Evolutionary conservation across 2,329 filamentous ascomycete species (phyloP).

Genomic region (Curvularia eragrostidis): DNA sequence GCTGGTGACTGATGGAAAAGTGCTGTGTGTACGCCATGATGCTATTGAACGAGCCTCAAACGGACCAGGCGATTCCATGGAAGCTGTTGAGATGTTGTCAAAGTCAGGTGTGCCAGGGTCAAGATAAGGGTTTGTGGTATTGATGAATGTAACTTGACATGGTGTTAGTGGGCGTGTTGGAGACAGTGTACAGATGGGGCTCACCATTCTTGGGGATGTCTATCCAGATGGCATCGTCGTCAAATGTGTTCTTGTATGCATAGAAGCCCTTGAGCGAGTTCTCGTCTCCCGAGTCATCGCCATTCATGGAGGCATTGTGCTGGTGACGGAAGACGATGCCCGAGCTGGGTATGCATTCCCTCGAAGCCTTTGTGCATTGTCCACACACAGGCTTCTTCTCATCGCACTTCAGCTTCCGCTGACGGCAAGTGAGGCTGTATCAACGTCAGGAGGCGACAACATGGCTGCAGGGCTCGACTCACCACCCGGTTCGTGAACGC

Average conservation of each 20-base stretch:
- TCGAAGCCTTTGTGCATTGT: conserved; percentile 66
- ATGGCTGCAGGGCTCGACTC: conserved; percentile 22
- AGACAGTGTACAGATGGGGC: conserved; percentile 18
- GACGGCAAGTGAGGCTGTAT: conserved; percentile 60
- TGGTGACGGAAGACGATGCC: conserved; percentile 72
- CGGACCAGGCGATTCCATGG: conserved; percentile 42
- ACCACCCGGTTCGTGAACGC: conserved; percentile 52
- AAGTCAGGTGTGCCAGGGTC: conserved; percentile 52
- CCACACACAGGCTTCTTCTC: conserved; percentile 67
- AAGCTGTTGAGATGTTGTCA: conserved; percentile 42
- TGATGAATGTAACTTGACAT: conserved; percentile 63
- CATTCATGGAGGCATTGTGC: conserved; percentile 73
- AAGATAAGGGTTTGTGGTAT: conserved; percentile 67
- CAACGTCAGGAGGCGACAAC: conserved; percentile 14
- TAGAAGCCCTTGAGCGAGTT: conserved; percentile 66
- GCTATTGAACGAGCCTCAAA: conserved; percentile 37
- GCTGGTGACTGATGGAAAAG: conserved; percentile 37
- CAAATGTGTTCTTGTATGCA: conserved; percentile 70
- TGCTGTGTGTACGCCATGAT: conserved; percentile 40
- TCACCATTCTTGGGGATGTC: conserved; percentile 65
- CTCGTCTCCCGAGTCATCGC: conserved; percentile 52
- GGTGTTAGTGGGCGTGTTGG: conserved; percentile 16
- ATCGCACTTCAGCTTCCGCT: conserved; percentile 70
- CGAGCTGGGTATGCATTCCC: conserved; percentile 66
- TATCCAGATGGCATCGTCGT: conserved; percentile 66